These are phyloP conservation scores for Casuarina cunninghamiana DNA, from an alignment of 306 rosid genomes.

Conservation along the genomic window DNA sequence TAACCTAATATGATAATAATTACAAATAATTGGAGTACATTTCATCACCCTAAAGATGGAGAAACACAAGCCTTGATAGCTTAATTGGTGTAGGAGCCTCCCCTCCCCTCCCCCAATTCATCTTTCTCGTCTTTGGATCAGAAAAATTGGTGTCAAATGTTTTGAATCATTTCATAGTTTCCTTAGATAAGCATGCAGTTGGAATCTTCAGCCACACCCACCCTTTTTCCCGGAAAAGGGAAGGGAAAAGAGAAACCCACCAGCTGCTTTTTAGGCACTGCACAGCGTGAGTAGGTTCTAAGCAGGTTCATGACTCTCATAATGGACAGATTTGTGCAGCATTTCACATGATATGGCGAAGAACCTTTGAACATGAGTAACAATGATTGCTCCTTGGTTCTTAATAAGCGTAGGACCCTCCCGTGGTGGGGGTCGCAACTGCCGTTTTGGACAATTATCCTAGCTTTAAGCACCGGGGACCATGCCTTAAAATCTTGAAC, in stretches of 20 bases:
- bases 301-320: not conserved
- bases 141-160: no score
- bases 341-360: constrained; percentile 19
- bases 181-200: not conserved
- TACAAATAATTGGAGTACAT: no score
- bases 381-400: constrained; percentile 16
- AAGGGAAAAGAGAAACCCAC: no score
- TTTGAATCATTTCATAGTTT: no score
- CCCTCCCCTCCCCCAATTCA: no score
- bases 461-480: constrained; percentile 48
- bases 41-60: no score
- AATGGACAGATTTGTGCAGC: not conserved
- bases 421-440: constrained; percentile 24
- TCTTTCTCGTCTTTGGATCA: no score
- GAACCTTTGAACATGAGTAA: constrained; percentile 15
- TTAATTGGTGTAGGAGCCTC: no score
- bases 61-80: no score
- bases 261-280: not conserved
- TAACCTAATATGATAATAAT: no score
- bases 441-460: constrained; percentile 40
- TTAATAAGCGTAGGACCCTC: constrained; percentile 34
- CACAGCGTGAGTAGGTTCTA: not conserved
- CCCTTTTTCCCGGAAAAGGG: no score
- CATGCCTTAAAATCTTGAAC: constrained; percentile 30
- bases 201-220: not conserved